Conservation (phyloP, 148 eudicot species). For the Agrostemma githago region DNA sequence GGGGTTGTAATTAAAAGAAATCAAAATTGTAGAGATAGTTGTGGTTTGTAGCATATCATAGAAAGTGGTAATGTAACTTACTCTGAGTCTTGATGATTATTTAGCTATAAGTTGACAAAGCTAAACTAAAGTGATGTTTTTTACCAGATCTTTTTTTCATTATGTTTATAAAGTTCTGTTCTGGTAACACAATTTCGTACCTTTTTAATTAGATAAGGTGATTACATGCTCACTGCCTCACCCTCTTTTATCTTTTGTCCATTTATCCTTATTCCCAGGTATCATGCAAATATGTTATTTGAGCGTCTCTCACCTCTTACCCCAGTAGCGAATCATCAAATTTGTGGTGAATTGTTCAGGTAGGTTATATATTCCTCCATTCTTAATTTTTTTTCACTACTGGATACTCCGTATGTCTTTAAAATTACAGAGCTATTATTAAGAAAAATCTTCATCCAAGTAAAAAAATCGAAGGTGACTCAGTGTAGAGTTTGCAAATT, state of each 20-base stretch:
- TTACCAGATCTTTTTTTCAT: not conserved
- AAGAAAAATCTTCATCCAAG: not conserved
- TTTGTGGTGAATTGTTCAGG: conserved; percentile 81
- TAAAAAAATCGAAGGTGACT: not conserved
- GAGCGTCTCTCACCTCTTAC: conserved; percentile 75
- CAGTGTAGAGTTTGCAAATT: not conserved
- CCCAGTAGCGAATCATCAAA: conserved; percentile 72
- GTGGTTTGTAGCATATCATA: too few species aligned
- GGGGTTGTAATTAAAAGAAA: too few species aligned
- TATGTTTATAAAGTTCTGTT: not conserved
- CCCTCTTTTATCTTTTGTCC: not conserved
- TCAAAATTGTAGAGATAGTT: too few species aligned
- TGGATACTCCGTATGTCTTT: not conserved
- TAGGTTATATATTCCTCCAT: conserved; percentile 20
- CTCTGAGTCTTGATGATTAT: too few species aligned
- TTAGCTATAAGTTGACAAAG: not conserved
- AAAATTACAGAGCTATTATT: not conserved
- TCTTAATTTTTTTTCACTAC: not conserved
- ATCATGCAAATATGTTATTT: conserved; percentile 73
- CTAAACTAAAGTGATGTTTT: not conserved
- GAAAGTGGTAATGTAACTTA: too few species aligned
- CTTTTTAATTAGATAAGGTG: not conserved
- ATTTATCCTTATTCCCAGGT: conserved; percentile 41
- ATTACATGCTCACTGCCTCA: not conserved
- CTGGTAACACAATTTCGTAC: not conserved